Conservation (phyloP, 768 basidiomycete species). For the Lyophyllum decastes region DNA sequence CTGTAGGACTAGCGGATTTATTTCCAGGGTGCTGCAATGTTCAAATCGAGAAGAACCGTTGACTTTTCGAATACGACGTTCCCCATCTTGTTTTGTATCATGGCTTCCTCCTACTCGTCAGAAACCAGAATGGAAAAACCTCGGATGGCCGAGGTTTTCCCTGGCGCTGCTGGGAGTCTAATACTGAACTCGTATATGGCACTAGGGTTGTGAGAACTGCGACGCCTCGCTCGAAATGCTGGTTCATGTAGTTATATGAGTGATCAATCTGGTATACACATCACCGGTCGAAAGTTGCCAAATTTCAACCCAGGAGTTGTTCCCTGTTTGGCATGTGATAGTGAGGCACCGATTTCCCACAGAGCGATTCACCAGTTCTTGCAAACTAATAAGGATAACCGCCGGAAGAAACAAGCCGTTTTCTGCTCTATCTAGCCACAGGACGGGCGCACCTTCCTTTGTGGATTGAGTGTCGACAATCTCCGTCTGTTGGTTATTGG, state of each 20-base stretch:
- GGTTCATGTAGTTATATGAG: neutral
- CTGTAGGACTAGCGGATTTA: neutral
- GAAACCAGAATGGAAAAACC: conserved; percentile 25
- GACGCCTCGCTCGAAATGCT: neutral
- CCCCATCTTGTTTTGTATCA: neutral
- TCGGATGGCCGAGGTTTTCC: conserved; percentile 30
- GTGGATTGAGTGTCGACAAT: conserved; percentile 2
- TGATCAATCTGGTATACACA: neutral
- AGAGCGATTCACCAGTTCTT: neutral
- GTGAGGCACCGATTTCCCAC: conserved; percentile 3
- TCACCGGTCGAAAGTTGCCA: conserved; percentile 1
- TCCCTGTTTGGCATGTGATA: conserved; percentile 10
- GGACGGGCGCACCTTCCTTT: conserved; percentile 8
- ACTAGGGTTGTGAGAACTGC: neutral
- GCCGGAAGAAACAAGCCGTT: conserved; percentile 13
- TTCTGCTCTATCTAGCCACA: conserved; percentile 3
- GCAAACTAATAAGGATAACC: conserved; percentile 6
- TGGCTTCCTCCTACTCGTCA: neutral
- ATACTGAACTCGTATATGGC: neutral
- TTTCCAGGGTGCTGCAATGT: neutral
- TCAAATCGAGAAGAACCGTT: neutral
- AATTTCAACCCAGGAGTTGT: neutral
- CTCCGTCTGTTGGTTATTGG: conserved; percentile 1
- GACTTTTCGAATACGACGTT: neutral
- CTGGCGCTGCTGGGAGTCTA: conserved; percentile 10